These are phyloP conservation scores for Neofusicoccum sp. DNA, from an alignment of 2,329 filamentous ascomycete species.

Conservation along the genomic window DNA sequence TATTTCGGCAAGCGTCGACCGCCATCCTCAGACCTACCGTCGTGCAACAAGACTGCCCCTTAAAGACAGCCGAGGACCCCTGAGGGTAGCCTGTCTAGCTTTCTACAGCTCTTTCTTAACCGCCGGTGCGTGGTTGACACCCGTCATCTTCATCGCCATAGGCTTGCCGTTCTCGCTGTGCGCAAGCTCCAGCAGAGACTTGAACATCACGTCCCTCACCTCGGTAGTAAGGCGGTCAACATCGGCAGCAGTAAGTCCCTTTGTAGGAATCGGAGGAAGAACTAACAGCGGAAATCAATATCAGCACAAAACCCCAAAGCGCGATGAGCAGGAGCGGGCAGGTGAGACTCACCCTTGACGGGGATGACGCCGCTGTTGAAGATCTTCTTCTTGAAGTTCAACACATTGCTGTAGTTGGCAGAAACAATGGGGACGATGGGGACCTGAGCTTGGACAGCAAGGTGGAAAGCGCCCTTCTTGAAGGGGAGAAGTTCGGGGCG, in stretches of 20 bases:
- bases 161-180: slow-evolving; percentile 27
- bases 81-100: no score
- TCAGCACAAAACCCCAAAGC: not conserved
- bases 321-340: not conserved
- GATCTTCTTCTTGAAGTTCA: slow-evolving; percentile 48
- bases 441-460: slow-evolving; percentile 91
- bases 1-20: no score
- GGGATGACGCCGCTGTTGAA: slow-evolving; percentile 59
- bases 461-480: slow-evolving; percentile 98
- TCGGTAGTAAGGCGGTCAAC: slow-evolving; percentile 37
- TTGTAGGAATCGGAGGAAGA: slow-evolving; percentile 40
- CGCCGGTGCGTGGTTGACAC: not conserved
- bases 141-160: slow-evolving; percentile 10
- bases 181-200: slow-evolving; percentile 37
- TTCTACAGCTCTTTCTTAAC: slow-evolving; percentile 19
- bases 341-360: slow-evolving; percentile 33
- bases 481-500: slow-evolving; percentile 86
- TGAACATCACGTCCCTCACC: slow-evolving; percentile 40
- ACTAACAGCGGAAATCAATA: slow-evolving; percentile 22
- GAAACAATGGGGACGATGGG: slow-evolving; percentile 79
- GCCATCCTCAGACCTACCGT: no score
- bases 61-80: no score
- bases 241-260: slow-evolving; percentile 37
- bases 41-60: no score
- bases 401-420: slow-evolving; percentile 54